These are phyloP conservation scores for Tetradesmus obliquus DNA, from an alignment of 139 green algal species.

Conservation along the genomic window DNA sequence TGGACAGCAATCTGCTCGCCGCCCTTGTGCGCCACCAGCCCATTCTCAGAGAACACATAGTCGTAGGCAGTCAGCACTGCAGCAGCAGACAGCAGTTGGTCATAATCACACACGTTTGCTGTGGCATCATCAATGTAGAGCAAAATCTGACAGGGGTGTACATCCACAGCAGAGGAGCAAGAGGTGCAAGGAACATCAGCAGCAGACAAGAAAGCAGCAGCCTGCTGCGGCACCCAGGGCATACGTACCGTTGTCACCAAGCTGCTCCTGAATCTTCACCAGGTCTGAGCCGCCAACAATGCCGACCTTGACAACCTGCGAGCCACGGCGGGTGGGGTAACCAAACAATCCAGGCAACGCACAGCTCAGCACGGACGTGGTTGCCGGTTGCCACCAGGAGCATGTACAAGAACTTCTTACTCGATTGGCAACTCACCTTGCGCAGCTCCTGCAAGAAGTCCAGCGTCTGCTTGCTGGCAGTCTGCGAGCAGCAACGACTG, in stretches of 20 bases:
- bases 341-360: not conserved
- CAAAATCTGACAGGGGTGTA: not conserved
- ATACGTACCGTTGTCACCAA: slow-evolving; percentile 85
- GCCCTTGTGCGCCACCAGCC: slow-evolving; percentile 94
- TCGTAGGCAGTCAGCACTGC: slow-evolving; percentile 89
- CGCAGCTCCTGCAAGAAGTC: slow-evolving; percentile 88
- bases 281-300: slow-evolving; percentile 98
- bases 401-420: no score
- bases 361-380: not conserved
- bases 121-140: not conserved
- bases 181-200: not conserved
- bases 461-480: slow-evolving; percentile 70
- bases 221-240: not conserved
- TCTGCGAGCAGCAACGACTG: slow-evolving; percentile 42
- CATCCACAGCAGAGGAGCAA: not conserved
- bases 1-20: slow-evolving; percentile 79
- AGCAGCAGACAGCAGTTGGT: not conserved
- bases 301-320: slow-evolving; percentile 89
- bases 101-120: not conserved
- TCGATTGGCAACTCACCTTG: no score
- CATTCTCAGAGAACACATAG: slow-evolving; percentile 98
- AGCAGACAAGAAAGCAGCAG: slow-evolving; percentile 1
- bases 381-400: not conserved
- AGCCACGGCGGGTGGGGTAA: not conserved
- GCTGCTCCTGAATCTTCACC: slow-evolving; percentile 96